Evolutionary conservation across 2,329 filamentous ascomycete species (phyloP).

Genomic region (Podosphaera leucotricha): DNA sequence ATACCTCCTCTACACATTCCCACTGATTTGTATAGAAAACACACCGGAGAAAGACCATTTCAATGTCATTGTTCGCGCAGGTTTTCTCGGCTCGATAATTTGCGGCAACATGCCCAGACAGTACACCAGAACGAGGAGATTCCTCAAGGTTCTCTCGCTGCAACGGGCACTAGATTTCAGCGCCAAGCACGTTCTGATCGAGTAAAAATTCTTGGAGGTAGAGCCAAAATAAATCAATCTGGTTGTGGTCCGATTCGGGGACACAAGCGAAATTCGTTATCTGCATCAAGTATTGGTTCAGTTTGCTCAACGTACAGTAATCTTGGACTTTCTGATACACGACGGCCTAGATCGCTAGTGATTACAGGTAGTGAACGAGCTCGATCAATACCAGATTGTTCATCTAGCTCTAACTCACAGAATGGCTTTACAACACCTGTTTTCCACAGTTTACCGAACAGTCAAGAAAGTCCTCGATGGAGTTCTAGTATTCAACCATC

Average conservation of each 20-base stretch:
- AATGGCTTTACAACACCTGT: conserved; percentile 63
- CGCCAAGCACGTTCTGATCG: conserved; percentile 76
- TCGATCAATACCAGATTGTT: conserved; percentile 41
- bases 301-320: conserved; percentile 28
- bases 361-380: conserved; percentile 49
- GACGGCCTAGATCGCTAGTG: conserved; percentile 57
- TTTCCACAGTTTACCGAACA: conserved; percentile 58
- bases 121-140: conserved; percentile 97
- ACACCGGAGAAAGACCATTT: conserved; percentile 90
- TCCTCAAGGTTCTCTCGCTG: conserved; percentile 75
- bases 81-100: conserved; percentile 84
- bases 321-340: conserved; percentile 35
- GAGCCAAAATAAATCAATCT: conserved; percentile 49
- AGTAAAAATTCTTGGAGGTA: conserved; percentile 46
- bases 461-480: conserved; percentile 55
- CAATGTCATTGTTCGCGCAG: conserved; percentile 84
- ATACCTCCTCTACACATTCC: conserved; percentile 2
- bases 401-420: conserved; percentile 44
- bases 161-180: conserved; percentile 77
- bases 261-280: conserved; percentile 61
- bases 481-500: conserved; percentile 48
- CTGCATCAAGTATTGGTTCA: conserved; percentile 66
- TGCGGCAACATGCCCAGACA: conserved; percentile 90
- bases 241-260: conserved; percentile 47
- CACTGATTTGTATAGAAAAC: conserved; percentile 38